Evolutionary conservation across 192 early-diverging fungal species (phyloP), one percentile per base, ranked within the genome.

Genomic region (Entomortierella parvispora): DNA sequence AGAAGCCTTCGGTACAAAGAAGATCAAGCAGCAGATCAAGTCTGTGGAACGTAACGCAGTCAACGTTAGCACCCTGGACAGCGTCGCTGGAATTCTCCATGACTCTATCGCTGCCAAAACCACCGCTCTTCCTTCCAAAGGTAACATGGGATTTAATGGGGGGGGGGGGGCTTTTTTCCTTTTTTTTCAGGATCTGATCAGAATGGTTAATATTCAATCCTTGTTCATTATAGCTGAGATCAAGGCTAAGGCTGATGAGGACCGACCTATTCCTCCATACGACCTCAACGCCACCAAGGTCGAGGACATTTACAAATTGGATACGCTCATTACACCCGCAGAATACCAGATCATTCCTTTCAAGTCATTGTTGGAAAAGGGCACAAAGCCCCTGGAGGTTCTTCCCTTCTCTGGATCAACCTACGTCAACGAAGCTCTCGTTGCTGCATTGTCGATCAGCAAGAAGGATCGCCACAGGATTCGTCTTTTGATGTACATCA

Each of bases 1-100:
- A 62, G 88, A 95, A 72, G 88, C 92, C 18, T 99, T 99, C 75
- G 97, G 97, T 69, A 95, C 92, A 58, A 93, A 94, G 83, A 97
- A 96, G 84, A 81, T 87, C 51, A 90, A 92, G 63, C 86, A 96
- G 57, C 84, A 90, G 62, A 91, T 98, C 62, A 86, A 86, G 17
- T 90, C 92, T 20, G 80, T 87, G 57, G 96, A 95, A 72, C 91
- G 92, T 70, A 98, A 98, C 80, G 87, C 89, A 60, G 91, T 97
- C 62, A 89, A 94, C 31, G 90, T 91, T 59, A 87, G 88, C 34
- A 75, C 82, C 1, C 66, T 97, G 68, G 69, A 87, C 50, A 84
- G 78, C 43, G 88, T 89, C 18, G 90, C 87, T 65, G 82, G 81
- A 43, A 82, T 84, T 18, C 90, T 97, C 54, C 88, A 87, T 32